Evolutionary conservation across 129 eudicot genomes (phyloP), one percentile per base, ranked within the genome.

Genomic region (Flaveria brownii): DNA sequence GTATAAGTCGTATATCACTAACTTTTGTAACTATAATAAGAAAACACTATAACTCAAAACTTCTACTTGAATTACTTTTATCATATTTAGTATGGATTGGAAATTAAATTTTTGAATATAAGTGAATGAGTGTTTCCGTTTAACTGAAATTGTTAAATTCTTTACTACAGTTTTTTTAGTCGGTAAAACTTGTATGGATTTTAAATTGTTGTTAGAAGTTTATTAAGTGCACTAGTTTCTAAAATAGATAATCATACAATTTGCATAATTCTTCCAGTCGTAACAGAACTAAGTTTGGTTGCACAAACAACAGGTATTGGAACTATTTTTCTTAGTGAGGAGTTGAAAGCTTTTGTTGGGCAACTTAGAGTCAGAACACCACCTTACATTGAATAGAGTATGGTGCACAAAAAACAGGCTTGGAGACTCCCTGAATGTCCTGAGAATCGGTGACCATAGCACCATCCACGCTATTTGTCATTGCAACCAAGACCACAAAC

Each of bases 311-410:
- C 57, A 5, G n/a, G 52, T 9, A 41, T 23, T 1, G 65, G 54
- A 41, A 73, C 77, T 15, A 39, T 56, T 25, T 56, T 73, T 14
- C 9, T 68, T 5, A 26, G 22, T n/a, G 77, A 56, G 47, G 68
- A 73, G 26, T 42, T 56, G 20, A 3, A 30, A 6, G 22, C 36
- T 1, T 73, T 36, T 45, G 1, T 22, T 15, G 4, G 16, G 18
- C 55, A 73, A 36, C 41, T 56, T 7, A 28, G 52, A 14, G 55
- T 22, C 22, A 52, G 25, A 12, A 43, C 54, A 52, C n/a, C 75
- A 55, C 72, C 39, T 57, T 72, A 69, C 49, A n/a, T 82, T 17
- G 82, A 72, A 46, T 82, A 17, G 52, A 23, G 10, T 72, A 82
- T 23, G 79, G 86, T 82, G 82, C 66, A 77, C 79, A 8, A 46